Evolutionary conservation across 768 basidiomycete species (phyloP), one percentile per base, ranked within the genome.

Genomic region (Podaxis mareebaensis): DNA sequence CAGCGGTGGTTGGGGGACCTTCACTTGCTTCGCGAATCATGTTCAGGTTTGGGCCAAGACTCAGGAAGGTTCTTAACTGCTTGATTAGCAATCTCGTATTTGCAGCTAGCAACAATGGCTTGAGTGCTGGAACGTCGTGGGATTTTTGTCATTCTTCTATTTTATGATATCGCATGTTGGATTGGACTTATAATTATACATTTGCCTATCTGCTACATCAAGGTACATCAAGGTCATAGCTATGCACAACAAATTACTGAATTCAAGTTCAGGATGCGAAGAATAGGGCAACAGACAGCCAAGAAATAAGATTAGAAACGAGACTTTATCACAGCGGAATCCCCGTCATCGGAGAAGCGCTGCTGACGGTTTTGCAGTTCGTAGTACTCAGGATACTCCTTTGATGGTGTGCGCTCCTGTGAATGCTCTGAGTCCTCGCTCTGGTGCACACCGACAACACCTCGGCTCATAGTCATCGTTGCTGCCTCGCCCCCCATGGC

Each of bases 1-100:
- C 65, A 59, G 66, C 10, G 74, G 80, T n/a, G 91, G 90, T 7
- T 89, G 87, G 88, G 89, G 86, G 0, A 67, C 70, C 4, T 92
- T 92, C 68, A 78, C 84, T 42, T 90, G 88, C 69, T 80, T 80
- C 22, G 75, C 80, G 5, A 81, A 81, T 46, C 74, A 72, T 33
- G 79, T 89, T 3, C 82, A 88, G 69, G 83, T 92, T 15, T 92
- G 90, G 90, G 73, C 79, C 58, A 71, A 66, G 42, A 64, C 65
- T 44, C 64, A 70, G 49, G 61, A 61, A 58, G 61, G 40, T 40
- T 6, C 40, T 40, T 40, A 30, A 30, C 28, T 12, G 12, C 22
- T 12, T 51, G 12, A 7, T 51, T 17, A 15, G 52, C 17, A 17
- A 17, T 12, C 11, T 13, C 24, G 26, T 28, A 36, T 7, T 17